Evolutionary conservation across 2,329 filamentous ascomycete genomes (phyloP).

Genomic region (Monilinia vaccinii-corymbosi): DNA sequence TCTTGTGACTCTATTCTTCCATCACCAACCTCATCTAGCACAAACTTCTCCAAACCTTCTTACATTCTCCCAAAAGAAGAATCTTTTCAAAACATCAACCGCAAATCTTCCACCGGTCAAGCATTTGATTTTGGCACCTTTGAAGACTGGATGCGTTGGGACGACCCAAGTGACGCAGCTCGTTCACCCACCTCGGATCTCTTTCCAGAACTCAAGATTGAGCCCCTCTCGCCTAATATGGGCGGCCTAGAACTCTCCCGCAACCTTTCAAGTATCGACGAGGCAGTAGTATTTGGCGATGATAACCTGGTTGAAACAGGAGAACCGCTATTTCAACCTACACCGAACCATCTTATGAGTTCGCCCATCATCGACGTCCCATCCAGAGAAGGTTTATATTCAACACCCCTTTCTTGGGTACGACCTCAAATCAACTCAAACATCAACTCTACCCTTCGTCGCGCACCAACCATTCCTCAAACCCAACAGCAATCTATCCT

Average conservation of each 20-base stretch:
- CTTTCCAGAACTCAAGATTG: slow-evolving; percentile 25
- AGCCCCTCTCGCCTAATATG: slow-evolving; percentile 23
- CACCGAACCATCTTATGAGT: slow-evolving; percentile 7
- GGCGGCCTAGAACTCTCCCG: slow-evolving; percentile 18
- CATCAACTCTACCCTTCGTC: not conserved
- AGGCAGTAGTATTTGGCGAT: slow-evolving; percentile 21
- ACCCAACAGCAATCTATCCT: slow-evolving; percentile 1
- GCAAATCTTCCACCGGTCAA: slow-evolving; percentile 18
- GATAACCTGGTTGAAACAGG: slow-evolving; percentile 17
- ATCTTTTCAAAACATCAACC: slow-evolving; percentile 1
- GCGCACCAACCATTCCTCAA: slow-evolving; percentile 1
- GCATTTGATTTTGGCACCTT: slow-evolving; percentile 24
- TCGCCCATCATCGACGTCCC: slow-evolving; percentile 9
- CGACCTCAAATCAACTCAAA: slow-evolving; percentile 13
- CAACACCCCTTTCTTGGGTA: slow-evolving; percentile 24
- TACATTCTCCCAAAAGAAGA: slow-evolving; percentile 19
- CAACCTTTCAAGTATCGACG: slow-evolving; percentile 15
- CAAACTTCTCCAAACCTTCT: slow-evolving; percentile 13
- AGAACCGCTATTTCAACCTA: slow-evolving; percentile 24
- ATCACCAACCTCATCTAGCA: slow-evolving; percentile 20
- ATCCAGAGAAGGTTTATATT: slow-evolving; percentile 20
- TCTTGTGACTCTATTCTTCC: slow-evolving; percentile 24
- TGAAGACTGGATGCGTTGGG: slow-evolving; percentile 29
- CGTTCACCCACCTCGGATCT: slow-evolving; percentile 23
- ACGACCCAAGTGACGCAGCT: slow-evolving; percentile 23